phyloP scores from a whole-genome alignment of 148 eudicot genomes.

The Salicornia ramosissima region DNA sequence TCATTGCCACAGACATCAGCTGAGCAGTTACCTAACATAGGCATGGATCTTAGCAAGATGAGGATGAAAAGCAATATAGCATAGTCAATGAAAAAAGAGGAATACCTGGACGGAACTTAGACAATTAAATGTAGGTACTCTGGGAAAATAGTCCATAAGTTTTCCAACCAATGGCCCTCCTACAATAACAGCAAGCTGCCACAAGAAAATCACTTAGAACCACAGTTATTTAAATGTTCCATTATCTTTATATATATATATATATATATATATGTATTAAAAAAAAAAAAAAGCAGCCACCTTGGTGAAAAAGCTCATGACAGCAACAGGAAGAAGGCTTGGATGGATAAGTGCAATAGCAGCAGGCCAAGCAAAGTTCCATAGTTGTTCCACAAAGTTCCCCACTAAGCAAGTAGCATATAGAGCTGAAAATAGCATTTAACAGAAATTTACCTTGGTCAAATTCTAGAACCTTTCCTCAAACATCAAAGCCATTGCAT shows the following conservation, averaged over 20 bases:
- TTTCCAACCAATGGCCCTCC: conserved; percentile 91
- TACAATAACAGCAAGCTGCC: conserved; percentile 66
- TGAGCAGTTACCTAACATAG: conserved; percentile 70
- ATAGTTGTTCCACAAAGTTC: conserved; percentile 86
- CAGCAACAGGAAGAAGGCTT: conserved; percentile 91
- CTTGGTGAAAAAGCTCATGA: conserved; percentile 79
- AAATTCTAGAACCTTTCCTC: neutral
- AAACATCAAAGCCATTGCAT: neutral
- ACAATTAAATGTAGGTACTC: conserved; percentile 69
- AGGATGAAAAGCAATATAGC: neutral
- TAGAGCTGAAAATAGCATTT: conserved; percentile 49
- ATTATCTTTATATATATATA: too few species aligned
- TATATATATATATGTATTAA: too few species aligned
- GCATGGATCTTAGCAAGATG: conserved; percentile 25
- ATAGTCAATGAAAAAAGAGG: conserved; percentile 1
- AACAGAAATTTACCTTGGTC: neutral
- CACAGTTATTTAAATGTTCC: neutral
- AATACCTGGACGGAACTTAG: conserved; percentile 67
- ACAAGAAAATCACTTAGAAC: conserved; percentile 26
- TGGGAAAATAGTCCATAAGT: conserved; percentile 81
- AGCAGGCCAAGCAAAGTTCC: conserved; percentile 97
- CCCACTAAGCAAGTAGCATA: conserved; percentile 88
- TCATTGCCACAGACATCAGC: conserved; percentile 79
- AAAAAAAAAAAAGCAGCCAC: conserved; percentile 36
- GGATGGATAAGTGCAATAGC: conserved; percentile 89